Percentiles rank a stretch among this genome's conserved stretches.
Conservation (phyloP, 2,329 filamentous ascomycete species). For the Penicillium sclerotiorum region DNA sequence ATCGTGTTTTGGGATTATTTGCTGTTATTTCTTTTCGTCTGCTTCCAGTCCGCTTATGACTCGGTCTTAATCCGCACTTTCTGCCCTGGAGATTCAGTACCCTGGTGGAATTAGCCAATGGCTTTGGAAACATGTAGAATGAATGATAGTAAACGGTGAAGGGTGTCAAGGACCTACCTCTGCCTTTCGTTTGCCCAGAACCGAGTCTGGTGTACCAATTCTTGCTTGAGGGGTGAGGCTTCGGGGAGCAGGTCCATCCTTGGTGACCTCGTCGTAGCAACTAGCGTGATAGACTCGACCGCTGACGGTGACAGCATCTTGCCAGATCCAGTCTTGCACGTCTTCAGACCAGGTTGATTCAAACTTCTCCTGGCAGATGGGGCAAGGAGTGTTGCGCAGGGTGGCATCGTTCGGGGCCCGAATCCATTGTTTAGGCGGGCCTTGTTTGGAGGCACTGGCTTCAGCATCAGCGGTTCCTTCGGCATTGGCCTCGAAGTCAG, state of each 20-base stretch:
- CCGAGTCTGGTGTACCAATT: constrained; percentile 62
- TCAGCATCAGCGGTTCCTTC: constrained; percentile 46
- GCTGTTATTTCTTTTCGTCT: constrained; percentile 2
- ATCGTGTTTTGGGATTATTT: neutral
- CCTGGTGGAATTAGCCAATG: constrained; percentile 19
- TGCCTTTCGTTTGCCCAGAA: constrained; percentile 75
- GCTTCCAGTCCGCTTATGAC: constrained; percentile 23
- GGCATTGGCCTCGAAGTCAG: constrained; percentile 43
- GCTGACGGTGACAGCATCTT: constrained; percentile 79
- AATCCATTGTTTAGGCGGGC: constrained; percentile 71
- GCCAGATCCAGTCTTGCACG: constrained; percentile 95
- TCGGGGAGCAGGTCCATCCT: constrained; percentile 55
- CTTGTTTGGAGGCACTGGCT: constrained; percentile 51
- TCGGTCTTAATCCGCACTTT: constrained; percentile 46
- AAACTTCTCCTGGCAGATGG: constrained; percentile 94
- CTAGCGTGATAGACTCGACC: constrained; percentile 84
- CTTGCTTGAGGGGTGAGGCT: constrained; percentile 42
- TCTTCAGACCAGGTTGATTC: constrained; percentile 90
- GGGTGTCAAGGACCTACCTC: constrained; percentile 55
- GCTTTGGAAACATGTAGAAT: neutral
- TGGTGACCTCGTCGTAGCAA: constrained; percentile 81
- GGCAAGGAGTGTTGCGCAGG: constrained; percentile 76
- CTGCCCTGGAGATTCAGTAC: constrained; percentile 38
- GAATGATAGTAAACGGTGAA: neutral
- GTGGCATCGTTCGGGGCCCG: constrained; percentile 78